A percentile compares a stretch with the other conserved stretches of the same genome.
These are phyloP conservation scores for Medicago ruthenica DNA, from an alignment of 306 rosid species.

Conservation along the genomic window DNA sequence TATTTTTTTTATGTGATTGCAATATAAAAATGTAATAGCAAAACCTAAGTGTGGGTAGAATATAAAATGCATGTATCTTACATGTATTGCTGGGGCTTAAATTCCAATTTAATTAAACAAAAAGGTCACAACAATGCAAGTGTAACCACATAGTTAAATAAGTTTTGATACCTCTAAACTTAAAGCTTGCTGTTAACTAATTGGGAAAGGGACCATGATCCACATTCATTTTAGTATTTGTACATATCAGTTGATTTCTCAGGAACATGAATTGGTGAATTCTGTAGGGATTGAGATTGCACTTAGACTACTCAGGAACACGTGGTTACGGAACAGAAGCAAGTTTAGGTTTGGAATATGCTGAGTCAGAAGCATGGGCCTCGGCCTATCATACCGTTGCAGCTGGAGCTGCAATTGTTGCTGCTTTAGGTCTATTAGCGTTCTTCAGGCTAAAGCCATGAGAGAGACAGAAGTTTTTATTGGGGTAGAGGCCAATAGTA, in stretches of 20 bases:
- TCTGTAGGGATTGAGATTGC: slow-evolving; percentile 85
- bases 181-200: slow-evolving; percentile 10
- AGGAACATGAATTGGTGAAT: slow-evolving; percentile 40
- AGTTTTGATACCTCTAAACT: slow-evolving; percentile 6
- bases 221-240: slow-evolving; percentile 15
- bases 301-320: slow-evolving; percentile 78
- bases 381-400: slow-evolving; percentile 65
- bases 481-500: slow-evolving; percentile 28
- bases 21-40: slow-evolving; percentile 6
- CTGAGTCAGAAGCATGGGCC: slow-evolving; percentile 64
- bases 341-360: slow-evolving; percentile 47
- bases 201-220: slow-evolving; percentile 1
- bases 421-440: slow-evolving; percentile 67
- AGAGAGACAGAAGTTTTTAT: slow-evolving; percentile 2
- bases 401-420: slow-evolving; percentile 79
- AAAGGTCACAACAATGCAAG: slow-evolving; percentile 10
- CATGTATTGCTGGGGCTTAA: background rate
- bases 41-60: background rate
- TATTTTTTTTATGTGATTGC: background rate
- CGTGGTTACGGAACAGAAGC: slow-evolving; percentile 40
- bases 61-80: background rate
- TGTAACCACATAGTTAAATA: background rate
- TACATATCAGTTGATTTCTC: background rate
- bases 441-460: slow-evolving; percentile 53
- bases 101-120: slow-evolving; percentile 15